Percentiles rank a stretch among this genome's conserved stretches.
Evolutionary conservation across 1,139 yeast genomes (phyloP).

Genomic region (Scheffersomyces insectosa): DNA sequence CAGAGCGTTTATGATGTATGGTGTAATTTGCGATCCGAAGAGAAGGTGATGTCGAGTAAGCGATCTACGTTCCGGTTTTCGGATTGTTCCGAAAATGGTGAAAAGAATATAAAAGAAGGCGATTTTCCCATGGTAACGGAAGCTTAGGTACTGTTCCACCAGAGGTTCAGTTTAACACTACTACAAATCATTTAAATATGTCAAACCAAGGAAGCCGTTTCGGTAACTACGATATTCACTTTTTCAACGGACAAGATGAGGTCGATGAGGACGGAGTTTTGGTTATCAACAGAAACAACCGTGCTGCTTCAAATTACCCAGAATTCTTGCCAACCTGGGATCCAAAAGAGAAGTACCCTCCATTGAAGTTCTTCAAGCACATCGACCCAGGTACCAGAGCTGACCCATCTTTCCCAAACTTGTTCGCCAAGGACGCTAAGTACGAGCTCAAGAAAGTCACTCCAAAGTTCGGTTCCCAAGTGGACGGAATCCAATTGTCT

Average conservation of each 20-base stretch:
- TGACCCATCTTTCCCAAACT: conserved; percentile 51
- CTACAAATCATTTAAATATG: not conserved
- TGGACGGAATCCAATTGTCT: conserved; percentile 42
- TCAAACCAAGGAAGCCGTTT: conserved; percentile 1
- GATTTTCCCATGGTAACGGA: not conserved
- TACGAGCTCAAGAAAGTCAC: conserved; percentile 24
- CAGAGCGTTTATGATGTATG: too few species aligned
- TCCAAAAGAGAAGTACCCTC: conserved; percentile 37
- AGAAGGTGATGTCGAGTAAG: too few species aligned
- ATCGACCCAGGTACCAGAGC: conserved; percentile 58
- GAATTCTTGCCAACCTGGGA: conserved; percentile 54
- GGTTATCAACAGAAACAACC: conserved; percentile 25
- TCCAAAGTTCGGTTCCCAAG: conserved; percentile 28
- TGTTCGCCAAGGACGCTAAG: conserved; percentile 41
- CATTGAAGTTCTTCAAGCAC: conserved; percentile 40
- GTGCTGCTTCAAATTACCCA: conserved; percentile 19
- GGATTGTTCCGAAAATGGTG: too few species aligned
- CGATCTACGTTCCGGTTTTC: too few species aligned
- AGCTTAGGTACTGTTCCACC: not conserved
- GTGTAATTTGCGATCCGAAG: too few species aligned
- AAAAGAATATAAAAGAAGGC: not conserved
- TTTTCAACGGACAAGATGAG: conserved; percentile 27
- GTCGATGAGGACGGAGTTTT: conserved; percentile 40
- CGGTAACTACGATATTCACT: conserved; percentile 11
- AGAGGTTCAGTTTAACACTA: not conserved